These are phyloP conservation scores for Aristolochia fimbriata DNA, from an alignment of 164 flowering plant species.

Conservation along the genomic window DNA sequence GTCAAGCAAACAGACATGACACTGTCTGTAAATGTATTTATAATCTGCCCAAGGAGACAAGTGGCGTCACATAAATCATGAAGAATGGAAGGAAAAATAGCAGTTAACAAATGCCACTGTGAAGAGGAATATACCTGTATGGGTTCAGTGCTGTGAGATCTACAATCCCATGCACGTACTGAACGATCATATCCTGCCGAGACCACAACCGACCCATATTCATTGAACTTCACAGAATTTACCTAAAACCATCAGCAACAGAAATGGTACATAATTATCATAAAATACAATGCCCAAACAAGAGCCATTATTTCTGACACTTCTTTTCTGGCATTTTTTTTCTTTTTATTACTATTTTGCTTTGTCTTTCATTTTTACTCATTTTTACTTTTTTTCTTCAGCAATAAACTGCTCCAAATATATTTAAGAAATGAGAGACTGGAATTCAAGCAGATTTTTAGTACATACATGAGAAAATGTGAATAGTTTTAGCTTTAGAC, in stretches of 20 bases:
- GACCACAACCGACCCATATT: constrained; percentile 71
- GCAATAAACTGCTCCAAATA: too few relatives aligned
- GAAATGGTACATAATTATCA: background rate
- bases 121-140: constrained; percentile 54
- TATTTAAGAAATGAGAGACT: background rate
- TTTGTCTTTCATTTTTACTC: too few relatives aligned
- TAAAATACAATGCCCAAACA: too few relatives aligned
- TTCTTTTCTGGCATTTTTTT: too few relatives aligned
- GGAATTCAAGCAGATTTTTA: background rate
- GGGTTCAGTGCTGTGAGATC: constrained; percentile 92
- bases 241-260: constrained; percentile 39
- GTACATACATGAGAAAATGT: too few relatives aligned
- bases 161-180: constrained; percentile 91
- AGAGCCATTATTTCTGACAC: too few relatives aligned
- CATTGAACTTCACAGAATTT: constrained; percentile 91
- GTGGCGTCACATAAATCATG: background rate
- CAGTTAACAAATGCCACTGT: background rate
- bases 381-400: too few relatives aligned
- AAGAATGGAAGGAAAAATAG: background rate
- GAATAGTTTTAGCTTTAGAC: too few relatives aligned
- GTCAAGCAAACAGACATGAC: constrained; percentile 88
- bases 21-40: constrained; percentile 76
- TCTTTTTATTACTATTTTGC: too few relatives aligned
- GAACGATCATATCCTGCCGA: constrained; percentile 96
- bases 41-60: constrained; percentile 41